These are phyloP conservation scores for Astragalus glycyphyllos DNA, from an alignment of 306 rosid genomes.

Conservation along the genomic window DNA sequence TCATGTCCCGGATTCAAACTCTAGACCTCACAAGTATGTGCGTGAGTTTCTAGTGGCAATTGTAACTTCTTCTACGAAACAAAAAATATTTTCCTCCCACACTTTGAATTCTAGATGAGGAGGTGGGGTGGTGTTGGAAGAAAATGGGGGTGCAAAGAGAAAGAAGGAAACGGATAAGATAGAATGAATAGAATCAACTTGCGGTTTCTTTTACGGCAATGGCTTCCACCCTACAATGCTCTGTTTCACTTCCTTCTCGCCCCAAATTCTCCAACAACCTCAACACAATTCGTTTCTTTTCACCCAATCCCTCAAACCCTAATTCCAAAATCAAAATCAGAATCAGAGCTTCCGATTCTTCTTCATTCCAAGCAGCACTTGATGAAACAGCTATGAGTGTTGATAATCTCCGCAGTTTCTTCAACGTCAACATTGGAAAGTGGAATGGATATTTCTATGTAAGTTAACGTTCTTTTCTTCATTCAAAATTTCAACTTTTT, in stretches of 20 bases:
- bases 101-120: no score
- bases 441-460: conserved; percentile 96
- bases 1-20: no score
- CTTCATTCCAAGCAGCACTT: conserved; percentile 32
- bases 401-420: conserved; percentile 70
- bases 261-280: conserved; percentile 24
- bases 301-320: conserved; percentile 32
- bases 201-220: neutral
- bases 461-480: neutral
- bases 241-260: conserved; percentile 37
- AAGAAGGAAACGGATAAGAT: no score
- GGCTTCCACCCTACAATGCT: conserved; percentile 44
- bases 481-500: neutral
- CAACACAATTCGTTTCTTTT: conserved; percentile 1
- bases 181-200: no score
- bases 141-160: no score
- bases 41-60: no score
- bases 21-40: no score
- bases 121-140: no score
- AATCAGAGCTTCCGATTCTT: conserved; percentile 55
- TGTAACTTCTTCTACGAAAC: no score
- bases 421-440: conserved; percentile 69
- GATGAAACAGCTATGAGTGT: conserved; percentile 73
- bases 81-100: no score
- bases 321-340: conserved; percentile 1